Evolutionary conservation across 2,329 filamentous ascomycete genomes (phyloP).

Genomic region (Cadophora gregata): DNA sequence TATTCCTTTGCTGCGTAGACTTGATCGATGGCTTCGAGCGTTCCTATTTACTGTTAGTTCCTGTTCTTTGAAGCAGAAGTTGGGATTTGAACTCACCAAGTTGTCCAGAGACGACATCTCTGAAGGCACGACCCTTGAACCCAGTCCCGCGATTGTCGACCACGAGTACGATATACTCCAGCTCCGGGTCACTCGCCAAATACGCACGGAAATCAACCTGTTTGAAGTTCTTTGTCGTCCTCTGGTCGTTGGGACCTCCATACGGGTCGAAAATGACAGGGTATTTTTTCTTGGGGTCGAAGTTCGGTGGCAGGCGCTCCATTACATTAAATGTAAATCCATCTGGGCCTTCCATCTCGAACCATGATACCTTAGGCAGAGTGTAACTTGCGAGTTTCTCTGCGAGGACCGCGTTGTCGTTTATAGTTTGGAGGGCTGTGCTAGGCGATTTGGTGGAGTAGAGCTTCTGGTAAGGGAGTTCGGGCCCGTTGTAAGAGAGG

Average conservation of each 20-base stretch:
- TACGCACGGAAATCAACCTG: conserved; percentile 65
- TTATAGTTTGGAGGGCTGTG: conserved; percentile 61
- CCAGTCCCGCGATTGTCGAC: conserved; percentile 74
- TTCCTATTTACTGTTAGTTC: conserved; percentile 13
- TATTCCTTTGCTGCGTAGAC: conserved; percentile 69
- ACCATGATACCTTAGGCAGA: conserved; percentile 66
- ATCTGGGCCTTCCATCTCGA: conserved; percentile 65
- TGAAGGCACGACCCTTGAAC: conserved; percentile 67
- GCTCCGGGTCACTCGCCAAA: conserved; percentile 69
- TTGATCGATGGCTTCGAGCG: conserved; percentile 68
- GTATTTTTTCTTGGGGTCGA: conserved; percentile 67
- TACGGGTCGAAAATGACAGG: conserved; percentile 72
- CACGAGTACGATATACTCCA: conserved; percentile 70
- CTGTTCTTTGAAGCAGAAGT: neutral
- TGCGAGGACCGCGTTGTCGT: conserved; percentile 63
- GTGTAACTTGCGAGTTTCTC: conserved; percentile 62
- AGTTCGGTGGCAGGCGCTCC: conserved; percentile 69
- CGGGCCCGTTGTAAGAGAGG: conserved; percentile 67
- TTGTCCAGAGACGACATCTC: conserved; percentile 60
- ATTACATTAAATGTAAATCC: conserved; percentile 68
- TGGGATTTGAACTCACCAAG: conserved; percentile 53
- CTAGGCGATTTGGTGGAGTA: conserved; percentile 61
- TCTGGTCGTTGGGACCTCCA: conserved; percentile 69
- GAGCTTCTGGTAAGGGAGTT: conserved; percentile 73
- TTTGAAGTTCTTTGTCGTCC: conserved; percentile 62